Conservation (phyloP, 768 basidiomycete species). For the Collybiopsis luxurians region DNA sequence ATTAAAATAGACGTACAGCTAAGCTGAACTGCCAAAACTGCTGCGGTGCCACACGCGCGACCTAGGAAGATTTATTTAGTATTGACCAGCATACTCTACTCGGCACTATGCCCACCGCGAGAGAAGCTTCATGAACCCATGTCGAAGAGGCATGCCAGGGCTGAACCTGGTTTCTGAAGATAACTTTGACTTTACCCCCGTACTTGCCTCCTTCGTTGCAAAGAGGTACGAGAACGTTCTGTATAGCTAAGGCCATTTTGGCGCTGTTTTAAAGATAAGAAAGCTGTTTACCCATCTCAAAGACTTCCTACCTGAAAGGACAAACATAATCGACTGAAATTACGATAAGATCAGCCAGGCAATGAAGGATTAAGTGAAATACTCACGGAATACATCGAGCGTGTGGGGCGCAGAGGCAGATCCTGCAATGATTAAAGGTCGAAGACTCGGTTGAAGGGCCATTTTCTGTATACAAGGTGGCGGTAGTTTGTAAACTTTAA, state of each 20-base stretch:
- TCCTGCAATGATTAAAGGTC: slow-evolving; percentile 64
- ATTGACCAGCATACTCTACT: not conserved
- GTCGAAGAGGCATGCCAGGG: slow-evolving; percentile 82
- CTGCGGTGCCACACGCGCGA: slow-evolving; percentile 67
- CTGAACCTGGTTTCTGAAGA: slow-evolving; percentile 70
- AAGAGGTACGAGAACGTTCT: slow-evolving; percentile 58
- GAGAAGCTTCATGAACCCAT: slow-evolving; percentile 74
- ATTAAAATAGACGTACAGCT: slow-evolving; percentile 37
- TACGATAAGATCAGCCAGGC: not conserved
- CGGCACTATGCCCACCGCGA: slow-evolving; percentile 81
- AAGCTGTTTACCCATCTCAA: not conserved
- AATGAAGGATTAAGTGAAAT: not conserved
- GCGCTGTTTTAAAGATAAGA: slow-evolving; percentile 36
- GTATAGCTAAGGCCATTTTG: slow-evolving; percentile 58
- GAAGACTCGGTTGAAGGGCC: slow-evolving; percentile 77
- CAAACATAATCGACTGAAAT: slow-evolving; percentile 81
- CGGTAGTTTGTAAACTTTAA: too few species aligned
- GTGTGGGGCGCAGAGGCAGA: slow-evolving; percentile 63
- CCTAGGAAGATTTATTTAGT: slow-evolving; percentile 33
- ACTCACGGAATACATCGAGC: slow-evolving; percentile 74
- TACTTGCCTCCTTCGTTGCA: slow-evolving; percentile 60
- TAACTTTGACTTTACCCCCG: slow-evolving; percentile 68
- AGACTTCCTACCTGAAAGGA: slow-evolving; percentile 59
- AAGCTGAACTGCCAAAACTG: slow-evolving; percentile 79
- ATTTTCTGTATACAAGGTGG: slow-evolving; percentile 37